Evolutionary conservation across 257 asterid species (phyloP), one percentile per base, ranked within the genome.

Genomic region (Capsicum pubescens): DNA sequence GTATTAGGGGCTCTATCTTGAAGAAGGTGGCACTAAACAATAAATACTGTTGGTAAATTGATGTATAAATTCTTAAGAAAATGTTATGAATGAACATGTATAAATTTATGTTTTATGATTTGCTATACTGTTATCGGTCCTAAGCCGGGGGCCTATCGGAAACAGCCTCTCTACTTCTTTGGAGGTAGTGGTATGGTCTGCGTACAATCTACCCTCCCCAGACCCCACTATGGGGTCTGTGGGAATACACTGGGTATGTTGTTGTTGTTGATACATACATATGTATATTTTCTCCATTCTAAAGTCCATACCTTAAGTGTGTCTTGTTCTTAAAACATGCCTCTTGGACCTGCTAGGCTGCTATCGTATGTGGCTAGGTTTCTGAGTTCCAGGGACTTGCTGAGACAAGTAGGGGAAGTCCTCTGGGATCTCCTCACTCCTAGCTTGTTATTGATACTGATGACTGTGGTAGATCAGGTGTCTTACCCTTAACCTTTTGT

Each of bases 401-500:
- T 72, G 80, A 72, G 59, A 46, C 19, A 6, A 74, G 80, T 59
- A 54, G 13, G 19, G 9, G 5, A 74, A 50, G 60, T 72, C 44
- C 60, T 72, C 80, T 7, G 80, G 42, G 9, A 72, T 19, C 59
- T 72, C 42, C 44, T 72, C 44, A 72, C 60, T 48, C 59, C 59
- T 19, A 48, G 60, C 80, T 72, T 72, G 80, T 19, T 72, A 48
- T 72, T 19, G 19, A 72, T 46, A 19, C 12, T 72, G 39, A 46
- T 71, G 42, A 71, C 11, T n/a, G 39, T 71, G 39, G 80, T 26
- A 15, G 77, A 74, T 72, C 60, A 74, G 19, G 44, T 15, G 12
- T 48, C 42, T 48, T 74, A 48, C 12, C 13, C 7, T 19, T 50
- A 74, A 74, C 80, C 60, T 74, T 74, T 44, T 74, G 80, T 74